Conservation (phyloP, 495 filamentous ascomycete genomes). For the Hypomontagnella submonticulosa region DNA sequence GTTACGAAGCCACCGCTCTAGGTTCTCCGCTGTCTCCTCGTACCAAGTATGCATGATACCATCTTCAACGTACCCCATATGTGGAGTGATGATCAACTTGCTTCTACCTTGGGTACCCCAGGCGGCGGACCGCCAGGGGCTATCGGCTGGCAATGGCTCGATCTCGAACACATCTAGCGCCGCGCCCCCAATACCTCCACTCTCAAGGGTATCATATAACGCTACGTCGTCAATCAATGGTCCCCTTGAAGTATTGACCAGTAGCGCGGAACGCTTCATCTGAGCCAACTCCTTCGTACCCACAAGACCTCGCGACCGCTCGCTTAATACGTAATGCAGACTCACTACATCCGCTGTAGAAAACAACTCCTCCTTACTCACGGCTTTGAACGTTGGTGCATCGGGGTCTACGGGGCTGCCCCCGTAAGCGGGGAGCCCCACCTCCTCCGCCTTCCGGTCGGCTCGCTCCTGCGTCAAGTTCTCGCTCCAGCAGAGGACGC, state of each 20-base stretch:
- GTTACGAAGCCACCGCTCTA: conserved; percentile 68
- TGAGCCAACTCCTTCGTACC: conserved; percentile 61
- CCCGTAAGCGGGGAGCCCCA: conserved; percentile 62
- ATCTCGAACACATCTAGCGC: conserved; percentile 75
- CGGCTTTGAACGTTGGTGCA: conserved; percentile 51
- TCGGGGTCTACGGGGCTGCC: conserved; percentile 46
- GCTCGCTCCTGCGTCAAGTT: conserved; percentile 73
- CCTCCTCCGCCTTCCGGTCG: conserved; percentile 62
- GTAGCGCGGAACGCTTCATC: conserved; percentile 69
- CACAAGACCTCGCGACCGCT: conserved; percentile 68
- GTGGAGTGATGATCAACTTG: conserved; percentile 70
- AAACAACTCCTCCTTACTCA: conserved; percentile 70
- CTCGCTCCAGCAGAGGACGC: conserved; percentile 71
- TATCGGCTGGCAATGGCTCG: conserved; percentile 72
- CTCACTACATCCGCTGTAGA: conserved; percentile 71
- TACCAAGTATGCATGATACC: conserved; percentile 71
- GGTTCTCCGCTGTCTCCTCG: conserved; percentile 69
- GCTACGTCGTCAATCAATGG: conserved; percentile 70
- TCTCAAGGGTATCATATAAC: conserved; percentile 62
- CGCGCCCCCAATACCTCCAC: conserved; percentile 67
- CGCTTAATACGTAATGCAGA: conserved; percentile 71
- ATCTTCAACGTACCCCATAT: conserved; percentile 77
- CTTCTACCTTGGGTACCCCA: conserved; percentile 69
- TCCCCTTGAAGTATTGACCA: conserved; percentile 75
- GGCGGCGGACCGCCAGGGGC: conserved; percentile 66